Percentiles rank a stretch among this genome's conserved stretches.
These are phyloP conservation scores for Lavandula angustifolia DNA, from an alignment of 257 asterid genomes.

Conservation along the genomic window DNA sequence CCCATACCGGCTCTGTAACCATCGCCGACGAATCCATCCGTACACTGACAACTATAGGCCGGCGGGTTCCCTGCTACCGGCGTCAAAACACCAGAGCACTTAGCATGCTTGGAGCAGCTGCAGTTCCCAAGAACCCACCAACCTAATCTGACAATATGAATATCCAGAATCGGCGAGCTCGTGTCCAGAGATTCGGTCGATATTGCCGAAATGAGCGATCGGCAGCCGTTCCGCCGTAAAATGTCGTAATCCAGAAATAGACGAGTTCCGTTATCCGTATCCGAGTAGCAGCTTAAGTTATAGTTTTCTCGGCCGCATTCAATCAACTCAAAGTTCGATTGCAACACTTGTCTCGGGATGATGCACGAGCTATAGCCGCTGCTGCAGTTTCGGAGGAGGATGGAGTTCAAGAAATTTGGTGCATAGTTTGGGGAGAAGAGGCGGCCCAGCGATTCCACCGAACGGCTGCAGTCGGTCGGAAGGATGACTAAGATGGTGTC, in stretches of 20 bases:
- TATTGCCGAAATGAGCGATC: constrained; percentile 56
- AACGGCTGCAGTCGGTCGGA: constrained; percentile 53
- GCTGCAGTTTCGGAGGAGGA: constrained; percentile 24
- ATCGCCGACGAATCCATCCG: constrained; percentile 63
- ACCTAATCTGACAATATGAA: constrained; percentile 53
- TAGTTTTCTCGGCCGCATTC: constrained; percentile 39
- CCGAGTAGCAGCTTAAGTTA: constrained; percentile 53
- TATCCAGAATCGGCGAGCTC: constrained; percentile 51
- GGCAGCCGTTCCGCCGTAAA: constrained; percentile 39
- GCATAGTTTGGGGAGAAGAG: constrained; percentile 42
- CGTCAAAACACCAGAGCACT: constrained; percentile 36
- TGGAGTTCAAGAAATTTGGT: not conserved
- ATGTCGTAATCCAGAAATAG: constrained; percentile 43
- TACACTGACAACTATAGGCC: constrained; percentile 58
- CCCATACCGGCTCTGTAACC: constrained; percentile 48
- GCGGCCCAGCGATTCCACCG: constrained; percentile 37
- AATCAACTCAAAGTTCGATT: constrained; percentile 52
- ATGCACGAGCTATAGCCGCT: constrained; percentile 39
- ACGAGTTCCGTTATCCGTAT: constrained; percentile 31
- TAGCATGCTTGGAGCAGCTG: constrained; percentile 51
- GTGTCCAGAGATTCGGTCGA: constrained; percentile 37
- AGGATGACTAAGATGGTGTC: constrained; percentile 45
- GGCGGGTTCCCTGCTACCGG: constrained; percentile 25
- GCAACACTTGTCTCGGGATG: constrained; percentile 56
- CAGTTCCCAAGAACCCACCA: constrained; percentile 67